Evolutionary conservation across 495 filamentous ascomycete genomes (phyloP).

Genomic region (Annulohypoxylon stygium): DNA sequence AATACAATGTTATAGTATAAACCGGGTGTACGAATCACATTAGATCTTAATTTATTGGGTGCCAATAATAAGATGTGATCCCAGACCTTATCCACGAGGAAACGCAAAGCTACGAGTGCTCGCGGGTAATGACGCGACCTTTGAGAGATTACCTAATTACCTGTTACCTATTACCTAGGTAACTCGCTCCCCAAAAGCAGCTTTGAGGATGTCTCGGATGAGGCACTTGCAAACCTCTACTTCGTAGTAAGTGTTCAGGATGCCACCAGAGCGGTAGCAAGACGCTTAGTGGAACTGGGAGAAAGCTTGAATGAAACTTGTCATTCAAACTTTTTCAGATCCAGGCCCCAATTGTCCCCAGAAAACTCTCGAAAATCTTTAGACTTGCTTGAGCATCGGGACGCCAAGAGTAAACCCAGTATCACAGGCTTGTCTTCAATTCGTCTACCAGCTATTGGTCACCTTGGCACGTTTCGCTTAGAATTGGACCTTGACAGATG

Average conservation of each 20-base stretch:
- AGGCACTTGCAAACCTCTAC: background rate
- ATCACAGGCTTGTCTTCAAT: slow-evolving; percentile 13
- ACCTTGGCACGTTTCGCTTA: slow-evolving; percentile 47
- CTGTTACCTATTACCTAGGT: too few relatives aligned
- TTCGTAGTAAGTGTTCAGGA: background rate
- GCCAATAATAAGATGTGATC: background rate
- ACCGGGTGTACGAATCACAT: background rate
- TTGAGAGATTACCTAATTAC: background rate
- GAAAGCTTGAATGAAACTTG: slow-evolving; percentile 7
- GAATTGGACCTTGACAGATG: slow-evolving; percentile 26
- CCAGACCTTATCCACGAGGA: background rate
- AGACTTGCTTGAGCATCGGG: slow-evolving; percentile 1
- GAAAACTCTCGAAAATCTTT: slow-evolving; percentile 5
- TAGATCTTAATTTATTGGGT: background rate
- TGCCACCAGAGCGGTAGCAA: background rate
- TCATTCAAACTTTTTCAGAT: slow-evolving; percentile 4
- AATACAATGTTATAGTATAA: background rate
- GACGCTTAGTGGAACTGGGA: background rate
- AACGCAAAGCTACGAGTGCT: background rate
- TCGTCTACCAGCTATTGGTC: slow-evolving; percentile 14
- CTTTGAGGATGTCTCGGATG: background rate
- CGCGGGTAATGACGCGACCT: slow-evolving; percentile 3
- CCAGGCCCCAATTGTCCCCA: slow-evolving; percentile 1
- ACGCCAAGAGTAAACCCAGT: slow-evolving; percentile 35
- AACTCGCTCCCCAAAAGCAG: background rate